Evolutionary conservation across 768 basidiomycete genomes (phyloP).

Genomic region (Piloderma croceum): DNA sequence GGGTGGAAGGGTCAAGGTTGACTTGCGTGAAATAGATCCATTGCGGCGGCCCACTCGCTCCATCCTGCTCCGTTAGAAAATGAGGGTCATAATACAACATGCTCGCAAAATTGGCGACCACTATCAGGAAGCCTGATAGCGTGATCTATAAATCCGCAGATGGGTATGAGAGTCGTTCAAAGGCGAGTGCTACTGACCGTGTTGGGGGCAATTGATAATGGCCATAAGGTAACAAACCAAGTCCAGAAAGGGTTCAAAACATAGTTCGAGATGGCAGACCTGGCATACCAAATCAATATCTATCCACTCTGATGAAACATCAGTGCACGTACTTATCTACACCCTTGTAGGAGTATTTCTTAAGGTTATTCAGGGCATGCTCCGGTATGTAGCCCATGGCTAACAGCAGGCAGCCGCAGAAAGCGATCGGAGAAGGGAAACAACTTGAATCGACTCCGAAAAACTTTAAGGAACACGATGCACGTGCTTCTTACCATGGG

Average conservation of each 20-base stretch:
- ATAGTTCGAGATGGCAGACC: constrained; percentile 72
- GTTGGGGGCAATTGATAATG: constrained; percentile 80
- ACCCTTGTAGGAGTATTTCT: constrained; percentile 73
- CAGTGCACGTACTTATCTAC: constrained; percentile 63
- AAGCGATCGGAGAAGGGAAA: too few species aligned
- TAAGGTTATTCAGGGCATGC: constrained; percentile 65
- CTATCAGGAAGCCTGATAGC: constrained; percentile 73
- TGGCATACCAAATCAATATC: constrained; percentile 23
- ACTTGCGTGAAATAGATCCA: constrained; percentile 91
- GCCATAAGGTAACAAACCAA: constrained; percentile 88
- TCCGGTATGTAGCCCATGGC: constrained; percentile 62
- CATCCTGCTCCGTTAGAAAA: constrained; percentile 65
- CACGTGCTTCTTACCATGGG: too few species aligned
- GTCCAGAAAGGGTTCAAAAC: constrained; percentile 85
- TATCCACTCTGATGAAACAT: constrained; percentile 1
- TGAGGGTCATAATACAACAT: constrained; percentile 79
- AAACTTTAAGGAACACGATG: too few species aligned
- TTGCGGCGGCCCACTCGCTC: constrained; percentile 55
- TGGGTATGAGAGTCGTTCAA: too few species aligned
- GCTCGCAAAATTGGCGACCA: constrained; percentile 79
- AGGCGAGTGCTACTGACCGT: constrained; percentile 50
- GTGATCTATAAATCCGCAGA: constrained; percentile 64
- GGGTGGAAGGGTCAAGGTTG: background rate
- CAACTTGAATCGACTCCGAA: too few species aligned
- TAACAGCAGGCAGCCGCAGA: too few species aligned